phyloP scores from a whole-genome alignment of 345 rosid genomes.

The Turritis glabra region DNA sequence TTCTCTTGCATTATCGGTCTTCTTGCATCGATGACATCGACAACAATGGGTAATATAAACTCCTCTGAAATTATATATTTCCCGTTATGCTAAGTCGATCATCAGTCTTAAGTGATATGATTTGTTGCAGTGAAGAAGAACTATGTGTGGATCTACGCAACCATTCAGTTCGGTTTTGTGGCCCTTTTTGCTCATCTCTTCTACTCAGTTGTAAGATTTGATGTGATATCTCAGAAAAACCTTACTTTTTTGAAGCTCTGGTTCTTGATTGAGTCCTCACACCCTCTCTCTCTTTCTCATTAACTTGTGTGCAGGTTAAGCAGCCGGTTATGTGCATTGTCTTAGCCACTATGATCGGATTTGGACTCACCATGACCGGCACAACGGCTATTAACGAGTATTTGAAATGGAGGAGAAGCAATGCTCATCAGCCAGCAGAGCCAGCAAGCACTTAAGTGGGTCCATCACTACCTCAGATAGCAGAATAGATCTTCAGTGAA shows the following conservation, averaged over 20 bases:
- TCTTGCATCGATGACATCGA: constrained; percentile 68
- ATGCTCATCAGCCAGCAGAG: constrained; percentile 1
- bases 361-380: constrained; percentile 67
- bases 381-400: constrained; percentile 50
- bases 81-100: neutral
- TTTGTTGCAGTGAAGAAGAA: constrained; percentile 53
- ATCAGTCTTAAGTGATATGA: neutral
- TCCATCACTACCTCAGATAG: neutral
- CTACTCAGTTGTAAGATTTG: constrained; percentile 64
- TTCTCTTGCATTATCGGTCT: constrained; percentile 82
- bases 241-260: neutral
- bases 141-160: constrained; percentile 74
- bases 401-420: constrained; percentile 42
- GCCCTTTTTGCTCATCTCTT: constrained; percentile 76
- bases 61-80: neutral
- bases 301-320: constrained; percentile 34
- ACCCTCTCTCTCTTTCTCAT: neutral
- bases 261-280: constrained; percentile 7
- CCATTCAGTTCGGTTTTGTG: constrained; percentile 65
- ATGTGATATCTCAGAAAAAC: neutral
- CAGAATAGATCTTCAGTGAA: constrained; percentile 10
- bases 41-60: constrained; percentile 74
- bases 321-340: constrained; percentile 72
- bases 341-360: constrained; percentile 73
- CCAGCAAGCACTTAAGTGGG: constrained; percentile 13